Conservation (phyloP, 2,329 filamentous ascomycete genomes). For the Fusarium brachygibbosum region DNA sequence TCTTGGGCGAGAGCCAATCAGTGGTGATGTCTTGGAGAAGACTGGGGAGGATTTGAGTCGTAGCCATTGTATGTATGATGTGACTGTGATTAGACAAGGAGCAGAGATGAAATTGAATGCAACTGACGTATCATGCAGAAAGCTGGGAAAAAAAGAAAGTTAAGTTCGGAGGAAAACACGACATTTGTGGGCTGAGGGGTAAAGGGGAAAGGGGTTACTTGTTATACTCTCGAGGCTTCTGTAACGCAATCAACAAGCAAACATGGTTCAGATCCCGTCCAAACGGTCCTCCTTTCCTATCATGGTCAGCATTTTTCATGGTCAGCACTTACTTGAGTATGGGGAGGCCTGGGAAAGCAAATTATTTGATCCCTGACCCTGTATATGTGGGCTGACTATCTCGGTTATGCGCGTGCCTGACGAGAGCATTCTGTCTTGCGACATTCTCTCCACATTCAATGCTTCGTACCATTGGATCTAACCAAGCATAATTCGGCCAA, state of each 20-base stretch:
- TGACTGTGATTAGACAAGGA: neutral
- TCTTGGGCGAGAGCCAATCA: conserved; percentile 21
- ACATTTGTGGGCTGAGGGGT: neutral
- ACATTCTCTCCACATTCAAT: conserved; percentile 3
- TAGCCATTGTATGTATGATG: neutral
- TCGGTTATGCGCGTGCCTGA: conserved; percentile 3
- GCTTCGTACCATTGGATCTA: neutral
- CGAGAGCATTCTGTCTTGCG: conserved; percentile 1
- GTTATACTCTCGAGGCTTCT: neutral
- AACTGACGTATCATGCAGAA: neutral
- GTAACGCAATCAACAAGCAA: neutral
- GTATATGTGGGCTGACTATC: neutral
- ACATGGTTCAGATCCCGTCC: neutral
- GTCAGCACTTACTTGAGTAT: neutral
- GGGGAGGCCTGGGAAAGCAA: neutral
- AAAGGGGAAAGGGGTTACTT: conserved; percentile 5
- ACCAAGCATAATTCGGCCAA: too few relatives aligned
- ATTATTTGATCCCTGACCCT: neutral
- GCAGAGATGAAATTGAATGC: neutral
- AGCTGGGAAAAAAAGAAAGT: conserved; percentile 5
- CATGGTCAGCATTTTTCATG: neutral
- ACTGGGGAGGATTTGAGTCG: conserved; percentile 2
- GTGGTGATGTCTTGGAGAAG: conserved; percentile 15
- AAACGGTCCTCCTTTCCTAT: neutral
- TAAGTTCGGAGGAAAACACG: neutral